Conservation (phyloP, 768 basidiomycete species). For the Russula griseocarnosa region DNA sequence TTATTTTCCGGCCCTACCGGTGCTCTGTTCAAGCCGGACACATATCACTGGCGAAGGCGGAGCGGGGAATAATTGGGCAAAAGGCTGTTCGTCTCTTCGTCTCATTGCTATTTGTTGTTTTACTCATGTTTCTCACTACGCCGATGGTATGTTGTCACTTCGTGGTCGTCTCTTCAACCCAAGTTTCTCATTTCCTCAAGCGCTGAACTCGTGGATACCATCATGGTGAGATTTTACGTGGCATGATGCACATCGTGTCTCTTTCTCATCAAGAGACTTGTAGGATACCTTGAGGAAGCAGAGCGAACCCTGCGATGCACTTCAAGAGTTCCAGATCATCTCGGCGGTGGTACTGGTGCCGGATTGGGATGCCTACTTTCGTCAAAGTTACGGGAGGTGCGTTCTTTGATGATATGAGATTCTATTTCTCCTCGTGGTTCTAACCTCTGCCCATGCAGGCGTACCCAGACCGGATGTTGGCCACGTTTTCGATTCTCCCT, state of each 20-base stretch:
- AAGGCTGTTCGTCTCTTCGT: constrained; percentile 65
- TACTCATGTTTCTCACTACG: constrained; percentile 45
- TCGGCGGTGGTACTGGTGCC: constrained; percentile 89
- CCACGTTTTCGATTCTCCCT: constrained; percentile 53
- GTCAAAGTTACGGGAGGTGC: constrained; percentile 75
- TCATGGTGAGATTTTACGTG: constrained; percentile 47
- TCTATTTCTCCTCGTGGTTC: constrained; percentile 4
- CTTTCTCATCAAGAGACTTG: not conserved
- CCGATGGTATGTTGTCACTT: constrained; percentile 57
- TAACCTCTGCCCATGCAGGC: constrained; percentile 46
- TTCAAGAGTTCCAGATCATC: constrained; percentile 88
- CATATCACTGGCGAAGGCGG: constrained; percentile 59
- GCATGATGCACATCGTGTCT: not conserved
- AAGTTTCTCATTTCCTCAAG: constrained; percentile 42
- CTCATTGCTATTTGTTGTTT: too few relatives aligned
- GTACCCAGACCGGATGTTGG: constrained; percentile 46
- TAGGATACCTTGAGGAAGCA: constrained; percentile 77
- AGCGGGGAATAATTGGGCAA: constrained; percentile 94
- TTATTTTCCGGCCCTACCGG: constrained; percentile 71
- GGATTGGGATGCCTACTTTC: constrained; percentile 79
- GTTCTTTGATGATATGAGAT: constrained; percentile 24
- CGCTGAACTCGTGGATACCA: constrained; percentile 85
- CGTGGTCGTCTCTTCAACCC: not conserved
- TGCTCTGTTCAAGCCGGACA: constrained; percentile 80
- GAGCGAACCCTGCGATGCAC: constrained; percentile 73